These are phyloP conservation scores for Smallanthus sonchifolius DNA, from an alignment of 129 eudicot species.

Conservation along the genomic window DNA sequence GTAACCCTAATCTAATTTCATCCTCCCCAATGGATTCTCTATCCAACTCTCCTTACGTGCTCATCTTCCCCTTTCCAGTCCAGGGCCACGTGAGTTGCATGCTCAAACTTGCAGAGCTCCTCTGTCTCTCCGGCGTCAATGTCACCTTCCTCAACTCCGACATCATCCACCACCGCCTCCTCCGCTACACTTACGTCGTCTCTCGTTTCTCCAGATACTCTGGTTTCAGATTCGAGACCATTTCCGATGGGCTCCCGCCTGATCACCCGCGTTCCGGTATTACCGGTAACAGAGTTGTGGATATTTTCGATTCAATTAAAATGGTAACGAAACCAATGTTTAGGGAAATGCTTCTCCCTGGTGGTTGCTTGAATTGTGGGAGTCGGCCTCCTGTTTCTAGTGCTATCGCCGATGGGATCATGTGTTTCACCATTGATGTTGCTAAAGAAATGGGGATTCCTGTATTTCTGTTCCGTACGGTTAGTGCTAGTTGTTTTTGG, in stretches of 20 bases:
- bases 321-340: slow-evolving; percentile 26
- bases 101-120: slow-evolving; percentile 59
- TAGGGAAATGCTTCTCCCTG: slow-evolving; percentile 25
- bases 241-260: slow-evolving; percentile 51
- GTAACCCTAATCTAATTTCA: slow-evolving; percentile 4
- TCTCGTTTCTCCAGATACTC: slow-evolving; percentile 47
- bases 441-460: slow-evolving; percentile 53
- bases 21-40: slow-evolving; percentile 19
- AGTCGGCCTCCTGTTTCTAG: slow-evolving; percentile 32
- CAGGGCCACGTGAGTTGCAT: slow-evolving; percentile 53
- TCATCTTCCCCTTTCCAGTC: slow-evolving; percentile 50
- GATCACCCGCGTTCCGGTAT: slow-evolving; percentile 49
- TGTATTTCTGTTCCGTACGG: slow-evolving; percentile 32
- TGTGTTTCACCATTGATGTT: slow-evolving; percentile 40
- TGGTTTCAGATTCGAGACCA: slow-evolving; percentile 43
- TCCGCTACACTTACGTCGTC: slow-evolving; percentile 28
- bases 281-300: slow-evolving; percentile 32
- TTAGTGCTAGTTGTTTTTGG: slow-evolving; percentile 53
- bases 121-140: slow-evolving; percentile 40
- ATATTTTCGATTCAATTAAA: slow-evolving; percentile 20
- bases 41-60: slow-evolving; percentile 37
- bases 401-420: slow-evolving; percentile 46
- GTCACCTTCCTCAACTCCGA: slow-evolving; percentile 53
- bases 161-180: slow-evolving; percentile 45
- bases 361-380: slow-evolving; percentile 19